Evolutionary conservation across 805 yeast genomes (phyloP).

Genomic region (Cyberlindnera bimundalis): DNA sequence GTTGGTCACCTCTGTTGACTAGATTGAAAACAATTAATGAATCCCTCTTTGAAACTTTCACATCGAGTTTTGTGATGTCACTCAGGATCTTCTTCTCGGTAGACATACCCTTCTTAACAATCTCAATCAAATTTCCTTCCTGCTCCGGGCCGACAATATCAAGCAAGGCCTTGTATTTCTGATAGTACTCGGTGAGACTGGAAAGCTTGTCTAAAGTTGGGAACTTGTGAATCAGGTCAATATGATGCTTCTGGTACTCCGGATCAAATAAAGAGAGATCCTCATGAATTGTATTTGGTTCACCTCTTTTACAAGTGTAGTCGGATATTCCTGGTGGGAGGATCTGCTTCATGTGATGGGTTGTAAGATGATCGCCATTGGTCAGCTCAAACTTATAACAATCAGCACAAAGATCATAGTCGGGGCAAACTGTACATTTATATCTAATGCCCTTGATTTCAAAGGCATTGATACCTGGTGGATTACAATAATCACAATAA

Average conservation of each 20-base stretch:
- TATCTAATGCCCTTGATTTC: slow-evolving; percentile 11
- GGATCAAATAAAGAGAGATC: slow-evolving; percentile 8
- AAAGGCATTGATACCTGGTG: slow-evolving; percentile 1
- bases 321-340: background rate
- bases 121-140: background rate
- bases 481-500: slow-evolving; percentile 16
- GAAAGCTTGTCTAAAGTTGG: slow-evolving; percentile 13
- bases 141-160: slow-evolving; percentile 2
- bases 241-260: background rate
- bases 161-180: slow-evolving; percentile 8
- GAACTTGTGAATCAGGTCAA: slow-evolving; percentile 5
- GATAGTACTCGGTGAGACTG: background rate
- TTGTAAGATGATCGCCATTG: background rate
- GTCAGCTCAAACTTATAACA: slow-evolving; percentile 1
- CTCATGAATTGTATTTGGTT: slow-evolving; percentile 4
- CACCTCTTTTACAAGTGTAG: background rate
- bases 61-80: slow-evolving; percentile 3
- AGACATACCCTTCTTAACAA: slow-evolving; percentile 3
- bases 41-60: slow-evolving; percentile 6
- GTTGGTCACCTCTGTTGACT: slow-evolving; percentile 5
- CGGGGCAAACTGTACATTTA: slow-evolving; percentile 12
- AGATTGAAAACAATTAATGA: slow-evolving; percentile 7
- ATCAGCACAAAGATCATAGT: slow-evolving; percentile 13
- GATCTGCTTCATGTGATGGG: slow-evolving; percentile 7
- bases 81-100: background rate